Evolutionary conservation across 257 asterid genomes (phyloP).

Genomic region (Lycium barbarum): DNA sequence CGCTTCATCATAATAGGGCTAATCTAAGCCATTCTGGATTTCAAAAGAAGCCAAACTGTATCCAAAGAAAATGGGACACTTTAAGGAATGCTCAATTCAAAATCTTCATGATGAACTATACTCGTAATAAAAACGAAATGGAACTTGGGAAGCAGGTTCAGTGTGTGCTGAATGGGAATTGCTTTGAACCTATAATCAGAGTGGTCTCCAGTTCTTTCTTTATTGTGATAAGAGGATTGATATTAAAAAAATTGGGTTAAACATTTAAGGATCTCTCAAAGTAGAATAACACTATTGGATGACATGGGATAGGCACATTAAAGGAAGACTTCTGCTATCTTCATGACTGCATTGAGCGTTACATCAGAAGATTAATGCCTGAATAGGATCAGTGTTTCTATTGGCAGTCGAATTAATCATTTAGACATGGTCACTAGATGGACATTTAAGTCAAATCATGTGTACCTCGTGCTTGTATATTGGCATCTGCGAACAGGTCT

Average conservation of each 20-base stretch:
- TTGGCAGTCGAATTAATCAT: background rate
- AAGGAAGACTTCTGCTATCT: background rate
- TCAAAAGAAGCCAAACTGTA: slow-evolving; percentile 18
- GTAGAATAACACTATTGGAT: background rate
- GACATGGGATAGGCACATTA: background rate
- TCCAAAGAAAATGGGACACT: background rate
- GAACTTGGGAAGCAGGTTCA: background rate
- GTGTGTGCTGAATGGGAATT: background rate
- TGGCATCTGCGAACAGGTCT: slow-evolving; percentile 71
- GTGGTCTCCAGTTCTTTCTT: background rate
- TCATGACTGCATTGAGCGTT: background rate
- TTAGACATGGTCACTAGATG: background rate
- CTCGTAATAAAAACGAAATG: background rate
- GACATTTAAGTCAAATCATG: background rate
- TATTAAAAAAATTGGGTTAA: background rate
- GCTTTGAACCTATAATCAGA: background rate
- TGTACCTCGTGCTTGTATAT: slow-evolving; percentile 74
- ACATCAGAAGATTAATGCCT: background rate
- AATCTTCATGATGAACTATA: background rate
- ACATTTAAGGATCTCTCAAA: slow-evolving; percentile 5
- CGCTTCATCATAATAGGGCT: slow-evolving; percentile 8
- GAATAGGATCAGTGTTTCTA: background rate
- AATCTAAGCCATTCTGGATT: slow-evolving; percentile 10
- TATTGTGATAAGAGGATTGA: background rate
- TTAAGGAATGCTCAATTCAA: background rate